Conservation (phyloP, 148 eudicot genomes). For the Chenopodium album region DNA sequence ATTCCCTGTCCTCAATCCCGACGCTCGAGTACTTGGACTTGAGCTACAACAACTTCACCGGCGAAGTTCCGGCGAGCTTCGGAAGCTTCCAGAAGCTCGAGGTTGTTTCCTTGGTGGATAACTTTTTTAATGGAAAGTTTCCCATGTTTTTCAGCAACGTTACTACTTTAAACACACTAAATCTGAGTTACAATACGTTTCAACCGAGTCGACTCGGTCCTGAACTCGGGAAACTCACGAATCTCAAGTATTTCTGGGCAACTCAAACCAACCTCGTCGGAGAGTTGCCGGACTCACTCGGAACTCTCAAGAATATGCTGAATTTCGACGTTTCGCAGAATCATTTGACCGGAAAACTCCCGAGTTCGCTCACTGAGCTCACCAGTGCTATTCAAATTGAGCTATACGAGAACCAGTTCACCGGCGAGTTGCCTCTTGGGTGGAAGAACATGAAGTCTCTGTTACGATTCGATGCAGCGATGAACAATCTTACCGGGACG, state of each 20-base stretch:
- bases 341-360: conserved; percentile 44
- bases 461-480: conserved; percentile 53
- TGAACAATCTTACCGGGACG: conserved; percentile 55
- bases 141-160: conserved; percentile 53
- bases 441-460: conserved; percentile 56
- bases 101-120: conserved; percentile 44
- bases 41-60: conserved; percentile 69
- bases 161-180: conserved; percentile 53
- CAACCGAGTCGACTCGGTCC: conserved; percentile 51
- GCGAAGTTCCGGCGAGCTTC: conserved; percentile 58
- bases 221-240: conserved; percentile 51
- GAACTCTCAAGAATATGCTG: conserved; percentile 39
- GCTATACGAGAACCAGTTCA: conserved; percentile 59
- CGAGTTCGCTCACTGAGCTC: conserved; percentile 56
- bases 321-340: conserved; percentile 69
- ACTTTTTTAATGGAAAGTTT: conserved; percentile 59
- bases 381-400: conserved; percentile 53
- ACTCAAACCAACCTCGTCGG: conserved; percentile 48
- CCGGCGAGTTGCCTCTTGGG: conserved; percentile 58
- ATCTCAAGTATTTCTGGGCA: conserved; percentile 63
- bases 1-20: conserved; percentile 29
- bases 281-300: conserved; percentile 60
- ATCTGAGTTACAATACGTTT: conserved; percentile 69
- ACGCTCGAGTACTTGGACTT: conserved; percentile 49
- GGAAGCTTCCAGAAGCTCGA: conserved; percentile 53